A percentile compares a stretch with the other conserved stretches of the same genome.
These are phyloP conservation scores for Trebouxiophyceae sp. DNA, from an alignment of 163 green algal genomes.

Conservation along the genomic window DNA sequence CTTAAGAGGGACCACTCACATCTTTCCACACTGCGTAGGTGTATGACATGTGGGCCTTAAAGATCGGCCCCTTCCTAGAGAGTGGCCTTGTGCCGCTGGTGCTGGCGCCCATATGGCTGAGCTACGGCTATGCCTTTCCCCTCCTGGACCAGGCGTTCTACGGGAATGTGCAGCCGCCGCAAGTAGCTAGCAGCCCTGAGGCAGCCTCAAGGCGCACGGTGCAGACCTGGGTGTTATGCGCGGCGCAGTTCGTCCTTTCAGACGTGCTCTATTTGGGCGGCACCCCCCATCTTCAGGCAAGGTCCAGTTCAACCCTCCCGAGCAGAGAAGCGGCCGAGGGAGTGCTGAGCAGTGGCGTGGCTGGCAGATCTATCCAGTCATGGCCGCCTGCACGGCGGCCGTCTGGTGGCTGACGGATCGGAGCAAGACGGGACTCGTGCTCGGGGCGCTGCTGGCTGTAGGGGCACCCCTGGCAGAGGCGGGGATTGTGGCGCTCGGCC, in stretches of 20 bases:
- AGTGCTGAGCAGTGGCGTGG: background rate
- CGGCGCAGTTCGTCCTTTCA: background rate
- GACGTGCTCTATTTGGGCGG: background rate
- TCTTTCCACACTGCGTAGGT: slow-evolving; percentile 8
- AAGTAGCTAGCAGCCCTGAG: background rate
- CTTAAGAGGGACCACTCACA: background rate
- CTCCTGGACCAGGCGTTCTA: slow-evolving; percentile 7
- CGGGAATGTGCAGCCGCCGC: background rate
- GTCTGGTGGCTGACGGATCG: background rate
- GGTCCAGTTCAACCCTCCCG: background rate
- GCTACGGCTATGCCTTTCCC: slow-evolving; percentile 15
- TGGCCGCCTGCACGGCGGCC: background rate
- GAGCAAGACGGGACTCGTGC: background rate
- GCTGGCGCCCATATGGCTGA: slow-evolving; percentile 24
- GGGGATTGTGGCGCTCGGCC: slow-evolving; percentile 10
- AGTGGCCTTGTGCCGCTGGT: slow-evolving; percentile 15
- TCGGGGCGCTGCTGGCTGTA: slow-evolving; percentile 15
- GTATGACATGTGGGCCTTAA: slow-evolving; percentile 16
- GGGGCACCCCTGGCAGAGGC: slow-evolving; percentile 10
- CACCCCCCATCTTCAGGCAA: background rate
- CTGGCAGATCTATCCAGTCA: background rate
- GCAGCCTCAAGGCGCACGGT: background rate
- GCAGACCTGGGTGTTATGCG: background rate
- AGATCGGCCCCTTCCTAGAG: slow-evolving; percentile 13
- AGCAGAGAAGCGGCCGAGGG: background rate